Evolutionary conservation across 108 stramenopile genomes (phyloP).

Genomic region (Tribonema minus): DNA sequence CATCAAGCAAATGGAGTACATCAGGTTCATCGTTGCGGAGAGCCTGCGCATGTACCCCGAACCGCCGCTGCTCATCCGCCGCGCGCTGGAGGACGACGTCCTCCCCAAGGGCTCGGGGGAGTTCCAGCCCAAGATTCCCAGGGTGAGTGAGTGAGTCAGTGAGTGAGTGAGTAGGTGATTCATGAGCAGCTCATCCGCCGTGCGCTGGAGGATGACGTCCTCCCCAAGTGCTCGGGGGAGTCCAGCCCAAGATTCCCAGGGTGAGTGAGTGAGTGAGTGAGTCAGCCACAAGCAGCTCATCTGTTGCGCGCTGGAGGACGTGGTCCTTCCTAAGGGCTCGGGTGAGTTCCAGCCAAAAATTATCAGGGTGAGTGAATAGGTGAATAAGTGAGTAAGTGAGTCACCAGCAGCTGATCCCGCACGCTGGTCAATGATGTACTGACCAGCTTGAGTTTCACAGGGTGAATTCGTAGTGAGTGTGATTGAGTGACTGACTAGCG

Average conservation of each 20-base stretch:
- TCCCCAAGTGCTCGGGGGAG: slow-evolving; percentile 57
- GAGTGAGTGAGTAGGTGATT: no score
- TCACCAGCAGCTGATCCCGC: no score
- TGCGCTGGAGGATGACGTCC: slow-evolving; percentile 70
- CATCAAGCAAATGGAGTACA: slow-evolving; percentile 63
- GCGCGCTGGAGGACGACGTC: slow-evolving; percentile 75
- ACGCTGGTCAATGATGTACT: no score
- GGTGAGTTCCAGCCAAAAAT: no score
- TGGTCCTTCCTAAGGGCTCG: slow-evolving; percentile 37
- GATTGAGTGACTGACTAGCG: no score
- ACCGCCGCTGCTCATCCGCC: slow-evolving; percentile 87
- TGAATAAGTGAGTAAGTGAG: no score
- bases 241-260: slow-evolving; percentile 41
- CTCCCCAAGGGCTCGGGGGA: slow-evolving; percentile 58
- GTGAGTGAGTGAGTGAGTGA: no score
- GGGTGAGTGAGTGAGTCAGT: no score
- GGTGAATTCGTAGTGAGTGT: no score
- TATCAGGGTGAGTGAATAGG: no score
- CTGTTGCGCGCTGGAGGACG: background rate
- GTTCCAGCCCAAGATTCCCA: slow-evolving; percentile 34
- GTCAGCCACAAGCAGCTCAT: no score
- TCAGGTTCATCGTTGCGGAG: slow-evolving; percentile 77
- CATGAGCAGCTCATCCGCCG: slow-evolving; percentile 86
- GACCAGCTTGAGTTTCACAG: no score
- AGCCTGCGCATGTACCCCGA: slow-evolving; percentile 84